A percentile compares a stretch with the other conserved stretches of the same genome.
Conservation (phyloP, 1,139 yeast species). For the Kodamaea ohmeri region DNA sequence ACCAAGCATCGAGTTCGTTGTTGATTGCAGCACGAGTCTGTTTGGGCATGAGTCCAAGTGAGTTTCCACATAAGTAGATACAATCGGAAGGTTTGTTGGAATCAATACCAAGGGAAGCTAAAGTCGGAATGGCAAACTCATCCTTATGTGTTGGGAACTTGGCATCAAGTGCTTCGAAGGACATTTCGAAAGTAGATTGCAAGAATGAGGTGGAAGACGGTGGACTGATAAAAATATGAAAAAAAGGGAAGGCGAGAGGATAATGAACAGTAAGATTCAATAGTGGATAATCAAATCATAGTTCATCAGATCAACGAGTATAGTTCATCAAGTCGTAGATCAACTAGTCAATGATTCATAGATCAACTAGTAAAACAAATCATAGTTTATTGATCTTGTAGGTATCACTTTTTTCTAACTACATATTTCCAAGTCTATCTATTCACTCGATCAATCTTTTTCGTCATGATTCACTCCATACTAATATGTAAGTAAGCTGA, state of each 20-base stretch:
- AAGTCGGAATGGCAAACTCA: slow-evolving; percentile 60
- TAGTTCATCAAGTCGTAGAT: too few species aligned
- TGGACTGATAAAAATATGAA: neutral
- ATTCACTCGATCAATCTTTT: neutral
- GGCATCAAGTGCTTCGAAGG: slow-evolving; percentile 27
- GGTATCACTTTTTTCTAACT: too few species aligned
- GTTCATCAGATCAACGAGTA: too few species aligned
- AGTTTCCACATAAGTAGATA: slow-evolving; percentile 83
- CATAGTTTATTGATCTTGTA: too few species aligned
- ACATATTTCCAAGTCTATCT: neutral
- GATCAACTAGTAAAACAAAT: too few species aligned
- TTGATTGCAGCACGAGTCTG: slow-evolving; percentile 55
- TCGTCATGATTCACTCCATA: slow-evolving; percentile 85
- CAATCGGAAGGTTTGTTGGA: slow-evolving; percentile 20
- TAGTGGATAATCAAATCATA: too few species aligned
- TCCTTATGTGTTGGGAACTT: slow-evolving; percentile 36
- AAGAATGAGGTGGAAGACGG: slow-evolving; percentile 1
- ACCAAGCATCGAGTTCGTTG: slow-evolving; percentile 80
- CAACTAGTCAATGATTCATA: too few species aligned
- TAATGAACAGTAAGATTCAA: too few species aligned
- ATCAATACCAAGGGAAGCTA: slow-evolving; percentile 47
- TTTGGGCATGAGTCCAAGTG: slow-evolving; percentile 85
- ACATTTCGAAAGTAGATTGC: neutral
- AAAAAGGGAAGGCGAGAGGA: too few species aligned
- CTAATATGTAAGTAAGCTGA: slow-evolving; percentile 66